A percentile compares a stretch with the other conserved stretches of the same genome.
Conservation (phyloP, 176 grass and related monocot species). For the Rhynchospora pubera region DNA sequence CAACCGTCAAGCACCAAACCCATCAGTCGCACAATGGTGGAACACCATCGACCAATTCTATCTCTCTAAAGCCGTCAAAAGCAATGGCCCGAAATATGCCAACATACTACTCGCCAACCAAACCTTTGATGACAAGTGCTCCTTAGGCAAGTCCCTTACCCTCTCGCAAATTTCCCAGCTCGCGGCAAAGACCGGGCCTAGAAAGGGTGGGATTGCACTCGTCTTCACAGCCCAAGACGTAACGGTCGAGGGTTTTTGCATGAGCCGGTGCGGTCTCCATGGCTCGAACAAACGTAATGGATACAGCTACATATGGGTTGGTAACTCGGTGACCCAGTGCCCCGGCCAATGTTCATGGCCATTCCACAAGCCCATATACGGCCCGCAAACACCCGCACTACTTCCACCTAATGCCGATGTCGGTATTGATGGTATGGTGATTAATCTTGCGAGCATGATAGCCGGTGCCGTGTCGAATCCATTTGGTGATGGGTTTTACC, state of each 20-base stretch:
- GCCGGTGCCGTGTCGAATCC: constrained; percentile 61
- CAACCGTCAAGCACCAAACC: not conserved
- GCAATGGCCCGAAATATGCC: not conserved
- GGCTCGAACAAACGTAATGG: constrained; percentile 12
- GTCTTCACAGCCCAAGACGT: constrained; percentile 59
- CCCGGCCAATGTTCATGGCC: constrained; percentile 44
- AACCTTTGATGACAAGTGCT: constrained; percentile 45
- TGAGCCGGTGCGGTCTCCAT: constrained; percentile 56
- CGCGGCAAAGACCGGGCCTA: constrained; percentile 29
- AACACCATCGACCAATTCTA: constrained; percentile 34
- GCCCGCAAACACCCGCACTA: constrained; percentile 40
- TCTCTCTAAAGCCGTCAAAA: constrained; percentile 27
- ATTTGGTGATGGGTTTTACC: constrained; percentile 63
- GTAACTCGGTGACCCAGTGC: constrained; percentile 46
- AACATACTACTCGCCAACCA: constrained; percentile 32
- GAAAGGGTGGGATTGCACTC: constrained; percentile 38
- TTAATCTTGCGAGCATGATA: constrained; percentile 56
- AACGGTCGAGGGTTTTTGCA: constrained; percentile 57
- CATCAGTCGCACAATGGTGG: constrained; percentile 58
- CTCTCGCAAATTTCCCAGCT: constrained; percentile 36
- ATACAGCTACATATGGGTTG: constrained; percentile 49
- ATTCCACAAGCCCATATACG: constrained; percentile 54
- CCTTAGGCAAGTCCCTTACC: constrained; percentile 40
- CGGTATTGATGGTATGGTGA: constrained; percentile 49
- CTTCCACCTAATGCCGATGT: constrained; percentile 48